These are phyloP conservation scores for Cryphonectria nitschkei DNA, from an alignment of 2,329 filamentous ascomycete genomes.

Conservation along the genomic window DNA sequence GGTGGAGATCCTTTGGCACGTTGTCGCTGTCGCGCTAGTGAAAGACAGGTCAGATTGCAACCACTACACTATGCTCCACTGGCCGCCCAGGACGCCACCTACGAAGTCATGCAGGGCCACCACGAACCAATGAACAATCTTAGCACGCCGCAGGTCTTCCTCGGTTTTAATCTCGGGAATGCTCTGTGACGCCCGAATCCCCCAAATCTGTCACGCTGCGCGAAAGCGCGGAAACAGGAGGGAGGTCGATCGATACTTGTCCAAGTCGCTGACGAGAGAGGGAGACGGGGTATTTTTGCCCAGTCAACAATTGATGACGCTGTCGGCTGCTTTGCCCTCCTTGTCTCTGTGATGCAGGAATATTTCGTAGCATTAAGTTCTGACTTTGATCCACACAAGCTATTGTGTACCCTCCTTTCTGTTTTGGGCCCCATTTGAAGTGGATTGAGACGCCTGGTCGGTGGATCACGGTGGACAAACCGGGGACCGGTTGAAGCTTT, in stretches of 20 bases:
- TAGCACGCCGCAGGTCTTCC: not conserved
- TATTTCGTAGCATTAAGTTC: not conserved
- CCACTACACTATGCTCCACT: constrained; percentile 20
- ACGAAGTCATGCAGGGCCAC: constrained; percentile 1
- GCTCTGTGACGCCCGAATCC: constrained; percentile 12
- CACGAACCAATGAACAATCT: constrained; percentile 5
- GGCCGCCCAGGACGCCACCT: constrained; percentile 19
- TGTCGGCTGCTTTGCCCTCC: not conserved
- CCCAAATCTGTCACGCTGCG: not conserved
- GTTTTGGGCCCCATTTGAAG: constrained; percentile 3
- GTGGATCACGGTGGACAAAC: not conserved
- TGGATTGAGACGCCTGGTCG: constrained; percentile 6
- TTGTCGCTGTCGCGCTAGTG: constrained; percentile 20
- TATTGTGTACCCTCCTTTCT: not conserved
- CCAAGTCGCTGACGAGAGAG: not conserved
- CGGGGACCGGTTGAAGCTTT: not conserved
- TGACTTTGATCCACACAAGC: constrained; percentile 10
- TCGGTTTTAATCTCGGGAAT: constrained; percentile 24
- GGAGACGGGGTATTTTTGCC: not conserved
- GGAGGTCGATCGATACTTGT: not conserved
- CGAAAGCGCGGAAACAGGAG: not conserved
- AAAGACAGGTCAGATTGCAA: constrained; percentile 24
- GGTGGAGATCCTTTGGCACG: constrained; percentile 26
- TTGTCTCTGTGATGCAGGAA: not conserved
- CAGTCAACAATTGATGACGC: not conserved